Evolutionary conservation across 2,329 filamentous ascomycete species (phyloP).

Genomic region (Hypoxylon sp.): DNA sequence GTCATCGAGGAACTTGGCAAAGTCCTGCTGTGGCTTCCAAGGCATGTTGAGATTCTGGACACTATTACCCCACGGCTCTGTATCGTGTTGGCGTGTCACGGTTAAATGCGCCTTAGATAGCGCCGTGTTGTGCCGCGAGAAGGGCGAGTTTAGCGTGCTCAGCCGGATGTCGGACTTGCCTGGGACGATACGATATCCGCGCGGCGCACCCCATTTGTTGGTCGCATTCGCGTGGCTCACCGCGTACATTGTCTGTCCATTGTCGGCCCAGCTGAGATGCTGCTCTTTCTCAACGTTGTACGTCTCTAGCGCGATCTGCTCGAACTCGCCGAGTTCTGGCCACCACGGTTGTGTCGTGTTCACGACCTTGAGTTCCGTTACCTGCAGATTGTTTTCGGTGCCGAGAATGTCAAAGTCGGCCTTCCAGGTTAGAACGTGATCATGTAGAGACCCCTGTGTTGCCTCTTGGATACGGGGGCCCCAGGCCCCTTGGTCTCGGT

Average conservation of each 20-base stretch:
- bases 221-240: constrained; percentile 55
- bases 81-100: constrained; percentile 62
- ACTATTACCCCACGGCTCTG: constrained; percentile 58
- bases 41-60: constrained; percentile 55
- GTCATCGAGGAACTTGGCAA: constrained; percentile 60
- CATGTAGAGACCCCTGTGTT: constrained; percentile 50
- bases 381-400: constrained; percentile 50
- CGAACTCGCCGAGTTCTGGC: constrained; percentile 52
- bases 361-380: constrained; percentile 51
- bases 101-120: constrained; percentile 58
- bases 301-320: constrained; percentile 53
- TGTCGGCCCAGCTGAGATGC: constrained; percentile 56
- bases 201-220: constrained; percentile 60
- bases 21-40: constrained; percentile 59
- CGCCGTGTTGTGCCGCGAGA: constrained; percentile 53
- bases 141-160: constrained; percentile 56
- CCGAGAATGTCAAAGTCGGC: constrained; percentile 53
- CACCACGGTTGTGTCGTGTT: constrained; percentile 53
- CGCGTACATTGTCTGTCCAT: constrained; percentile 58
- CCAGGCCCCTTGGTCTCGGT: constrained; percentile 43
- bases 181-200: constrained; percentile 61
- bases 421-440: constrained; percentile 52
- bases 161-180: constrained; percentile 56
- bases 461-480: constrained; percentile 49
- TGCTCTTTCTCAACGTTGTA: constrained; percentile 50